These are phyloP conservation scores for Pezicula radicicola DNA, from an alignment of 2,329 filamentous ascomycete species.

Conservation along the genomic window DNA sequence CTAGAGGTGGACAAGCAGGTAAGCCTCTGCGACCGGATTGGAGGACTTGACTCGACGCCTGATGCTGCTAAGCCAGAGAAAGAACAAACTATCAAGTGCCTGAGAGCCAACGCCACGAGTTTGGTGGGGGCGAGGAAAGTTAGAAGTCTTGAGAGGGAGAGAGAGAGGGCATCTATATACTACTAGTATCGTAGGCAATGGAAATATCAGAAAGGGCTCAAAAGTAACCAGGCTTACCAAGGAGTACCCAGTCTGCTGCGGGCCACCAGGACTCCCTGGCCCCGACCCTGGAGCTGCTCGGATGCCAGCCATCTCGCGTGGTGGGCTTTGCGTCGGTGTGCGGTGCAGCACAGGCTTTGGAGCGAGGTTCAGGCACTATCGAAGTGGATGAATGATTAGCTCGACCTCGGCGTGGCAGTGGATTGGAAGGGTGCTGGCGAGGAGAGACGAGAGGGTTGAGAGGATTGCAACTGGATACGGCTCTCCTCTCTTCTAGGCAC, in stretches of 20 bases:
- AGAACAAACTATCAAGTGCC: background rate
- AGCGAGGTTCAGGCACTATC: too few species aligned
- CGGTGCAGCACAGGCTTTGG: too few species aligned
- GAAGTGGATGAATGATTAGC: too few species aligned
- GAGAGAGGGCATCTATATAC: too few species aligned
- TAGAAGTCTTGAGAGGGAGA: too few species aligned
- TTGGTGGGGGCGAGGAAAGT: too few species aligned
- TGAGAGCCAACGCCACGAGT: too few species aligned
- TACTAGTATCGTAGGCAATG: background rate
- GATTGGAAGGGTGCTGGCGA: too few species aligned
- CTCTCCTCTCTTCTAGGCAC: too few species aligned
- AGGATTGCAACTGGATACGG: too few species aligned
- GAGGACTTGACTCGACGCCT: background rate
- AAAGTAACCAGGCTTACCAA: background rate
- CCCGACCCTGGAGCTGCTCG: background rate
- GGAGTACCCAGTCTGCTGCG: background rate
- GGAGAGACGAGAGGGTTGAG: too few species aligned
- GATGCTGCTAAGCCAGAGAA: background rate
- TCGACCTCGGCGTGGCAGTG: too few species aligned
- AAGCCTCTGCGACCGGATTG: background rate
- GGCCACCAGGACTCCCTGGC: background rate
- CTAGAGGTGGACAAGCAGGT: background rate
- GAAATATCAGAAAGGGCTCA: background rate
- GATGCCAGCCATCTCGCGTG: slow-evolving; percentile 1
- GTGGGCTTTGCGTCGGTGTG: background rate